Evolutionary conservation across 2,329 filamentous ascomycete species (phyloP).

Genomic region (Chaetomiaceae sp.): DNA sequence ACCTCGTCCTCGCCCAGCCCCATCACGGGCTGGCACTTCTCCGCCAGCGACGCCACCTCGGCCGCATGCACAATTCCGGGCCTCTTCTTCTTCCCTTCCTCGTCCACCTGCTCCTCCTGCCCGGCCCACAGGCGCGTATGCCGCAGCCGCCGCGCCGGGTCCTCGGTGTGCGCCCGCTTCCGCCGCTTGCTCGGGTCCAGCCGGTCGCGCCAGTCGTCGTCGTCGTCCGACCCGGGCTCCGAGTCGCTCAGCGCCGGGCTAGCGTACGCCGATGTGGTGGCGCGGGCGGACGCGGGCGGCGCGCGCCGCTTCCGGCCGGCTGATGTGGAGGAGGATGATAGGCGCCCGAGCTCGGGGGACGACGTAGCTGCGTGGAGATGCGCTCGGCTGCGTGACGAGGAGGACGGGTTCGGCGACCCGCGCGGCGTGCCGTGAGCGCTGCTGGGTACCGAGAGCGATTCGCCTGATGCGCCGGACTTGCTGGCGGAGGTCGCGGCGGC

Average conservation of each 20-base stretch:
- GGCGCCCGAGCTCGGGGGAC: conserved; percentile 7
- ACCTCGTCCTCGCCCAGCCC: conserved; percentile 47
- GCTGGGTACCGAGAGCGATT: conserved; percentile 31
- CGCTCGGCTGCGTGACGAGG: neutral
- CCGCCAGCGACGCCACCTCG: conserved; percentile 46
- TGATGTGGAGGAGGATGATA: conserved; percentile 13
- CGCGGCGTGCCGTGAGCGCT: conserved; percentile 17
- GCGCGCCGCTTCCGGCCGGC: conserved; percentile 44
- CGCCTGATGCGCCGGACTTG: neutral
- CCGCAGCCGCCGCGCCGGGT: conserved; percentile 42
- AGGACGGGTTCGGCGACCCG: conserved; percentile 18
- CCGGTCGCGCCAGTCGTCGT: conserved; percentile 43
- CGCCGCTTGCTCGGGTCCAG: conserved; percentile 44
- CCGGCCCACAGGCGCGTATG: conserved; percentile 30
- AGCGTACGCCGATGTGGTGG: conserved; percentile 42
- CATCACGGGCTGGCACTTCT: conserved; percentile 46
- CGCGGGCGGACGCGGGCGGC: conserved; percentile 29
- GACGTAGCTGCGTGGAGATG: neutral
- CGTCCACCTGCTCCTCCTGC: conserved; percentile 30
- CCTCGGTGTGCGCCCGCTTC: conserved; percentile 37
- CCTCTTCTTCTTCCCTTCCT: conserved; percentile 15
- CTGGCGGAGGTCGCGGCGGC: conserved; percentile 31
- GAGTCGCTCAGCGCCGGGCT: conserved; percentile 39
- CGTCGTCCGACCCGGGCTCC: conserved; percentile 46
- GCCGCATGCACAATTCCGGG: conserved; percentile 52